Evolutionary conservation across 108 stramenopile genomes (phyloP), one percentile per base, ranked within the genome.

Genomic region (Epipyxis sp.): DNA sequence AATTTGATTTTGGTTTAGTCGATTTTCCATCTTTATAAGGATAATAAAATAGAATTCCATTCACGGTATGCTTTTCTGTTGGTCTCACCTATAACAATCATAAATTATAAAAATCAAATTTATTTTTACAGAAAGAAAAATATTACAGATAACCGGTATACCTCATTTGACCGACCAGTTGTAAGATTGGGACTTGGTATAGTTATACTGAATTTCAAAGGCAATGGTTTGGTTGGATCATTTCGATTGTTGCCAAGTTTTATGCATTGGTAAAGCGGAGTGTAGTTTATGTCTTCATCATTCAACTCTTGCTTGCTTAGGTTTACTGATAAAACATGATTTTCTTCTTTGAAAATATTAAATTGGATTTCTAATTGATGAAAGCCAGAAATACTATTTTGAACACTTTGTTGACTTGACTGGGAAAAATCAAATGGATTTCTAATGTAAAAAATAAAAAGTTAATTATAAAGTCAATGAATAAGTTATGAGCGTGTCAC

Each of bases 21-120:
- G 80, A 79, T 34, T 82, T 59, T 20, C 57, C 80, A 13, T 79
- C 74, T 40, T 80, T 58, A 76, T 59, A 82, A 16, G 81, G 81
- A 42, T 77, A 82, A 79, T 82, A 82, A 59, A 69, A 77, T 69
- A 81, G 76, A 27, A 81, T 76, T 35, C 80, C 80, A 78, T 81
- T 6, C 6, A 50, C 6, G 46, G 13, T 50, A 20, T 20, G 46
- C 20, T 50, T 6, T 13, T 13, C 6, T 50, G 46, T 20, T 20
- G 20, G 13, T 6, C 46, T 50, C 46, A 6, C 13, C 46, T 50
- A 13, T 6, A 50, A 20, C 6, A 50, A 20, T 6, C 20, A 20
- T 6, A 50, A 20, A 50, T 13, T 6, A 20, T 13, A 13, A 6
- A 6, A 50, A 50, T 13, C 46, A 13, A 6, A 20, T 13, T 13